phyloP scores from a whole-genome alignment of 2,329 filamentous ascomycete genomes.

The Byssochlamys sp. region DNA sequence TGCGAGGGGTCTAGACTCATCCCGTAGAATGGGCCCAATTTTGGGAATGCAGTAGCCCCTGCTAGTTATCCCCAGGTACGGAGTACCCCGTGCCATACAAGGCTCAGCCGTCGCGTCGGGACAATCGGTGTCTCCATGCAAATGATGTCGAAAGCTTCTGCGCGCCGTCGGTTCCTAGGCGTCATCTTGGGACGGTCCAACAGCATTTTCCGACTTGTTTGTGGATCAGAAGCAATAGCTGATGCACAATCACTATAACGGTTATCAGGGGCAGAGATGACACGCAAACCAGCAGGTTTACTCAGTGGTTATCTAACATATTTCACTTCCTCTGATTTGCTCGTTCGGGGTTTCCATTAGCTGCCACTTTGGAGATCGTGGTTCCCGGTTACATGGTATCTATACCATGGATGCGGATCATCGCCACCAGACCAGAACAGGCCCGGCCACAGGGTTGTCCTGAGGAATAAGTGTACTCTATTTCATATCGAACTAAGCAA shows the following conservation, averaged over 20 bases:
- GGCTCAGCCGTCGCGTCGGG: neutral
- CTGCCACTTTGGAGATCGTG: neutral
- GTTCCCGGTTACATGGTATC: neutral
- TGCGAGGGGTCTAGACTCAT: neutral
- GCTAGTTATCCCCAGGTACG: neutral
- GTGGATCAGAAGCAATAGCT: neutral
- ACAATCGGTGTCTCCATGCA: neutral
- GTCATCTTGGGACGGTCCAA: neutral
- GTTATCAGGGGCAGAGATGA: neutral
- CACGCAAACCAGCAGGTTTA: neutral
- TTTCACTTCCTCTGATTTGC: neutral
- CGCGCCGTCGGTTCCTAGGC: neutral
- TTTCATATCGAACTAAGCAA: neutral
- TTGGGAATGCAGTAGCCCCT: neutral
- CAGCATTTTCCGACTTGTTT: neutral
- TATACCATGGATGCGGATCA: neutral
- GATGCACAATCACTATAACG: neutral
- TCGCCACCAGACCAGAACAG: neutral
- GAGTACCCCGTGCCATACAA: neutral
- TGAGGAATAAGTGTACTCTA: neutral
- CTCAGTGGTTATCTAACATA: neutral
- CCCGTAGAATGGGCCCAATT: neutral
- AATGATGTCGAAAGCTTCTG: neutral
- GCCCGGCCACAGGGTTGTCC: neutral
- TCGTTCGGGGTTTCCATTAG: neutral